Evolutionary conservation across 2,329 filamentous ascomycete species (phyloP).

Genomic region (Nemania serpens): DNA sequence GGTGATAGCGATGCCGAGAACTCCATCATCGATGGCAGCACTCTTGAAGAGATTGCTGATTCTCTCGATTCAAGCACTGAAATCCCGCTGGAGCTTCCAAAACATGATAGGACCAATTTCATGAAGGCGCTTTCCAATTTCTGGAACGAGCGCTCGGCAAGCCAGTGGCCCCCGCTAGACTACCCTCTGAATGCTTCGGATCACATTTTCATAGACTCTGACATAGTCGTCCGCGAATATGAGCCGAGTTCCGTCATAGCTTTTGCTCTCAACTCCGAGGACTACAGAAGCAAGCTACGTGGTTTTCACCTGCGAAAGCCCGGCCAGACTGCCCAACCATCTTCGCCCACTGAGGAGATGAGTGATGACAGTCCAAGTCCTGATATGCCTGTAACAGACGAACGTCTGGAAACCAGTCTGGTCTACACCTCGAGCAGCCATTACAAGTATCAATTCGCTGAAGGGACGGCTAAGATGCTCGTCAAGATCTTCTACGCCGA

Average conservation of each 20-base stretch:
- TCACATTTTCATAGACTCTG: conserved; percentile 95
- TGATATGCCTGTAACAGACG: conserved; percentile 52
- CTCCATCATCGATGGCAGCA: conserved; percentile 69
- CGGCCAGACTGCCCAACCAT: conserved; percentile 28
- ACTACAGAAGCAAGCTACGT: conserved; percentile 80
- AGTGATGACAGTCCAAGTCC: conserved; percentile 39
- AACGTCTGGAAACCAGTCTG: conserved; percentile 82
- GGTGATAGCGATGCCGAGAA: conserved; percentile 74
- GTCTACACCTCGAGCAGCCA: conserved; percentile 87
- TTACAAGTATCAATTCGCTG: conserved; percentile 92
- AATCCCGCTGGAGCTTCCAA: conserved; percentile 76
- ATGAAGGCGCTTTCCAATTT: conserved; percentile 97
- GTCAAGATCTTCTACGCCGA: conserved; percentile 99
- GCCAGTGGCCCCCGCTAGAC: conserved; percentile 88
- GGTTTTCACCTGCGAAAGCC: conserved; percentile 43
- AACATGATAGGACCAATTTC: conserved; percentile 88
- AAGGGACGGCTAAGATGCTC: conserved; percentile 91
- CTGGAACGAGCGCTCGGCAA: conserved; percentile 96
- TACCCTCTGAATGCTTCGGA: conserved; percentile 88
- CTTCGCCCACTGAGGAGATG: conserved; percentile 39
- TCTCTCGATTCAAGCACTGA: conserved; percentile 65
- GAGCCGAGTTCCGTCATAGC: conserved; percentile 96
- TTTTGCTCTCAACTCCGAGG: conserved; percentile 83
- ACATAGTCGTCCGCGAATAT: conserved; percentile 96
- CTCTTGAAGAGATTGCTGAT: conserved; percentile 66